Percentiles rank a stretch among this genome's conserved stretches.
Conservation (phyloP, 257 asterid species). For the Nicotiana benthamiana region DNA sequence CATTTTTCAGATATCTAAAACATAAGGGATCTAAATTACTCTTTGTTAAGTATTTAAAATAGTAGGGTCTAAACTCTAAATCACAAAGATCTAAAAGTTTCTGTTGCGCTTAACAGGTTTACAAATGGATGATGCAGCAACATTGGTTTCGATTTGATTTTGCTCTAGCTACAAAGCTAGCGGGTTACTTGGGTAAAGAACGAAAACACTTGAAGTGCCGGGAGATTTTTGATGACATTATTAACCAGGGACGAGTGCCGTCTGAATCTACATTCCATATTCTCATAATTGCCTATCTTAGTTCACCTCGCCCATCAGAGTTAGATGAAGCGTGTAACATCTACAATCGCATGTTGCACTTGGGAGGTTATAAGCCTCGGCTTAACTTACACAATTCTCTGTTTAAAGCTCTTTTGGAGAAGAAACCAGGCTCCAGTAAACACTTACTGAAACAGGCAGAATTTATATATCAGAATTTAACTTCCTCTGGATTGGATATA, state of each 20-base stretch:
- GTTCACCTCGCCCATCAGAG: constrained; percentile 51
- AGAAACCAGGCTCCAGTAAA: constrained; percentile 43
- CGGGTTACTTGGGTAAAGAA: constrained; percentile 93
- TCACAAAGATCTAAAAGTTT: neutral
- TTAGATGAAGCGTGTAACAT: constrained; percentile 70
- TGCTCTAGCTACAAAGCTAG: constrained; percentile 72
- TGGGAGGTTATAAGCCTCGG: constrained; percentile 81
- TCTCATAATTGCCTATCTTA: constrained; percentile 69
- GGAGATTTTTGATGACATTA: constrained; percentile 69
- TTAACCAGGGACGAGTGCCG: constrained; percentile 78
- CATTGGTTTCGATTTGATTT: constrained; percentile 86
- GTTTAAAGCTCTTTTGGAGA: constrained; percentile 64
- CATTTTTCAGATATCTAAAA: neutral
- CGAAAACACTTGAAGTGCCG: constrained; percentile 74
- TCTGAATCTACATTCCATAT: constrained; percentile 81
- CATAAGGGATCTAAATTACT: neutral
- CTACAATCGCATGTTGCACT: constrained; percentile 83
- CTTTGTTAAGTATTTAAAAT: neutral
- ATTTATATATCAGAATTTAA: constrained; percentile 68
- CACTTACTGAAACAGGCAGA: constrained; percentile 75
- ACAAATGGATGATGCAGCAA: constrained; percentile 93
- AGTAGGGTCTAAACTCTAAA: neutral
- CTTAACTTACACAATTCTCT: constrained; percentile 82
- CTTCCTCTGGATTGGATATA: constrained; percentile 45
- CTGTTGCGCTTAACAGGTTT: constrained; percentile 42